A percentile compares a stretch with the other conserved stretches of the same genome.
Evolutionary conservation across 805 yeast species (phyloP).

Genomic region (Zygoascus flipseniorum): DNA sequence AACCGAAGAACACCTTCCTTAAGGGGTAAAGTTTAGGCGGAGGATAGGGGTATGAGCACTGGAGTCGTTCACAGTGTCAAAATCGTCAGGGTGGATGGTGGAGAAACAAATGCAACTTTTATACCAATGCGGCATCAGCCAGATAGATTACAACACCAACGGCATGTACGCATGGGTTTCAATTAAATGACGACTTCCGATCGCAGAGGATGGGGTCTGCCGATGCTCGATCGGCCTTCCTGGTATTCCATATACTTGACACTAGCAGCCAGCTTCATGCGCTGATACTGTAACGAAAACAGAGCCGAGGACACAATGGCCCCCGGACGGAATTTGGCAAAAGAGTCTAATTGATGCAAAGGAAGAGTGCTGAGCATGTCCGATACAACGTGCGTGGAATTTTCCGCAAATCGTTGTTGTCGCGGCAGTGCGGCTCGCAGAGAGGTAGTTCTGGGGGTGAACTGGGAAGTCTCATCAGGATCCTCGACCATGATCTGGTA

Average conservation of each 20-base stretch:
- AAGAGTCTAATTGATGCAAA: not conserved
- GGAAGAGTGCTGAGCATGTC: not conserved
- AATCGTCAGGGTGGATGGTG: not conserved
- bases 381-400: not conserved
- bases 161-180: no score
- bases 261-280: slow-evolving; percentile 1
- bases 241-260: not conserved
- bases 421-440: not conserved
- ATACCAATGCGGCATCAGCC: no score
- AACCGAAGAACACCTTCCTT: not conserved
- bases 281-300: slow-evolving; percentile 1
- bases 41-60: not conserved
- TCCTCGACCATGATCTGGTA: not conserved
- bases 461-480: not conserved
- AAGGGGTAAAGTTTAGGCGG: not conserved
- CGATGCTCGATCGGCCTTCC: not conserved
- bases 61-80: not conserved
- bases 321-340: not conserved
- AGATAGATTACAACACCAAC: no score
- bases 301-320: not conserved
- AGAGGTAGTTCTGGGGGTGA: not conserved
- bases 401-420: not conserved
- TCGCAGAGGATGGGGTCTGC: not conserved
- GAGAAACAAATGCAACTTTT: no score
- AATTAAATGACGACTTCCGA: not conserved